These are phyloP conservation scores for Phytomonas francai DNA, from an alignment of 208 protist species.

Conservation along the genomic window DNA sequence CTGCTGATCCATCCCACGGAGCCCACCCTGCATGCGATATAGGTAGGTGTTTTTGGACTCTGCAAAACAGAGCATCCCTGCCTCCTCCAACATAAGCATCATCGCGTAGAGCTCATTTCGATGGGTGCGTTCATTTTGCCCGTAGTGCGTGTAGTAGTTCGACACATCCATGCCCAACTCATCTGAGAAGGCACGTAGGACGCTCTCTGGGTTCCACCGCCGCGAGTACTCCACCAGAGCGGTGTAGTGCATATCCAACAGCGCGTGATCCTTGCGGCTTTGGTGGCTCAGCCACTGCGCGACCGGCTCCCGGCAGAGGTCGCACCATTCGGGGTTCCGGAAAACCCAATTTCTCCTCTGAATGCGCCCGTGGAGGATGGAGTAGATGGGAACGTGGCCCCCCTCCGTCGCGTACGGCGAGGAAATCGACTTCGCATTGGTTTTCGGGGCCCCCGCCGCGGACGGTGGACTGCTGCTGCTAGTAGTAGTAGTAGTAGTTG, in stretches of 20 bases:
- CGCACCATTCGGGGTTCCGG: constrained; percentile 81
- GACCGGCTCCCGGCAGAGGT: constrained; percentile 86
- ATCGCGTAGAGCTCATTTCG: constrained; percentile 79
- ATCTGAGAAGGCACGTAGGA: constrained; percentile 44
- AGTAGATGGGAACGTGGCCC: constrained; percentile 82
- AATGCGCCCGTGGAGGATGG: constrained; percentile 67
- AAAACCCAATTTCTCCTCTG: constrained; percentile 84
- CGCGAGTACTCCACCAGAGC: constrained; percentile 62
- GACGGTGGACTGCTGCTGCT: not conserved
- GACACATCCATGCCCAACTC: constrained; percentile 49
- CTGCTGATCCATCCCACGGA: constrained; percentile 81
- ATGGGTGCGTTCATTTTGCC: constrained; percentile 34
- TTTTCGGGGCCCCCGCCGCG: not conserved
- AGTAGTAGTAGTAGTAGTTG: constrained; percentile 1
- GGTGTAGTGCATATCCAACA: constrained; percentile 87
- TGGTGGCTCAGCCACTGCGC: constrained; percentile 83
- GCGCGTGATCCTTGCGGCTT: constrained; percentile 82
- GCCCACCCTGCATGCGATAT: constrained; percentile 66
- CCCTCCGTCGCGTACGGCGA: constrained; percentile 70
- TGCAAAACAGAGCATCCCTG: constrained; percentile 82
- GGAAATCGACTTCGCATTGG: not conserved
- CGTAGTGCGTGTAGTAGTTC: constrained; percentile 47
- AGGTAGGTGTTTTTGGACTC: constrained; percentile 71
- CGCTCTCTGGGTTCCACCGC: constrained; percentile 70
- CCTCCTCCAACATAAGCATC: constrained; percentile 61